Conservation (phyloP, 202 grass and related monocot species). For the Hordeum pubiflorum region DNA sequence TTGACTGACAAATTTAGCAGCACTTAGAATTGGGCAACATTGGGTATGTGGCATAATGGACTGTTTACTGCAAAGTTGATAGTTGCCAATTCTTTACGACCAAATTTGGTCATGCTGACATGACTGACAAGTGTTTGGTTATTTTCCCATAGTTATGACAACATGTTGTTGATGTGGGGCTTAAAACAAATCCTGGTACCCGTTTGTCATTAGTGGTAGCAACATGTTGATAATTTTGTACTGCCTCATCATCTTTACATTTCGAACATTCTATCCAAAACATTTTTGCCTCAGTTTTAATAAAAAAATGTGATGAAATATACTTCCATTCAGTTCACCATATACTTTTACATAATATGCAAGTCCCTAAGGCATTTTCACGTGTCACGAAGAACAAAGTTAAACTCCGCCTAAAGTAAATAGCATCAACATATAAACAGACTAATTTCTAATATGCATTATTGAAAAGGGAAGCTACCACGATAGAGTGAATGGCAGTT, state of each 20-base stretch:
- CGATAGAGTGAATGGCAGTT: conserved; percentile 81
- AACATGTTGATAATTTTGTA: not conserved
- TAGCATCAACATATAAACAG: not conserved
- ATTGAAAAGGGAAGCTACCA: conserved; percentile 47
- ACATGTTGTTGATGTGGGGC: not conserved
- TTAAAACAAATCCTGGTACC: not conserved
- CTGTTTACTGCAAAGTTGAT: not conserved
- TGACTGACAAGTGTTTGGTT: too few species aligned
- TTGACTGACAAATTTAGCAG: not conserved
- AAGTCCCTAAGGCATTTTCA: not conserved
- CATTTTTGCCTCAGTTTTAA: conserved; percentile 10
- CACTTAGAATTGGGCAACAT: not conserved
- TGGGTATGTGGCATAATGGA: not conserved
- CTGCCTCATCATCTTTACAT: not conserved
- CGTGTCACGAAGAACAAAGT: not conserved
- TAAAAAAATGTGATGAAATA: not conserved
- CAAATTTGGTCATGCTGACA: not conserved
- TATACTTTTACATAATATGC: not conserved
- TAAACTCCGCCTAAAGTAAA: not conserved
- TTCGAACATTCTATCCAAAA: not conserved
- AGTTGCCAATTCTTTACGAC: not conserved
- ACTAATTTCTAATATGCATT: conserved; percentile 17
- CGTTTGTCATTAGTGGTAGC: not conserved
- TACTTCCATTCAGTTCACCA: not conserved
- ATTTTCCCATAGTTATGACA: too few species aligned